A percentile compares a stretch with the other conserved stretches of the same genome.
phyloP scores from a whole-genome alignment of 768 basidiomycete genomes.

The Pleurotus salmoneostramineus region DNA sequence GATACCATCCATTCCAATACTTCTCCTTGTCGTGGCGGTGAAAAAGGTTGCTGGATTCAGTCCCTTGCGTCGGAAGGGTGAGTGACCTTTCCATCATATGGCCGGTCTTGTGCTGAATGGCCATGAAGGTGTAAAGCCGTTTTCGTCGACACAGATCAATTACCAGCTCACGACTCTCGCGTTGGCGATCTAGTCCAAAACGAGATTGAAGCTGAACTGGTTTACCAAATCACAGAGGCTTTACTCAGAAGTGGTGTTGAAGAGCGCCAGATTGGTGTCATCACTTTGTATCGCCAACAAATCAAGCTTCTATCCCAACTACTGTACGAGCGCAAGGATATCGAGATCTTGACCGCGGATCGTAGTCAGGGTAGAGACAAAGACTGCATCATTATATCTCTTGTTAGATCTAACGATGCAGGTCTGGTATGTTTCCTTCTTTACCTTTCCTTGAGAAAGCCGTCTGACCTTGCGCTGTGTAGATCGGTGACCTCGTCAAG shows the following conservation, averaged over 20 bases:
- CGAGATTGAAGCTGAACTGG: slow-evolving; percentile 67
- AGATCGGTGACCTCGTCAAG: slow-evolving; percentile 91
- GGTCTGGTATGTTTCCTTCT: slow-evolving; percentile 54
- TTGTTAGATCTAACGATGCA: slow-evolving; percentile 83
- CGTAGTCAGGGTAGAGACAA: slow-evolving; percentile 95
- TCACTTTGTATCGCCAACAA: slow-evolving; percentile 93
- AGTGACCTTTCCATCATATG: slow-evolving; percentile 14
- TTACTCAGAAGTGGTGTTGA: slow-evolving; percentile 62
- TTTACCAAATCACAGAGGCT: slow-evolving; percentile 63
- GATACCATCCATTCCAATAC: slow-evolving; percentile 33
- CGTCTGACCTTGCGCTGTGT: not conserved
- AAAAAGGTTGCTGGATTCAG: slow-evolving; percentile 65
- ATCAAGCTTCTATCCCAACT: slow-evolving; percentile 81
- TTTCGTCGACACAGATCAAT: slow-evolving; percentile 88
- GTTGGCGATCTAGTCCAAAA: slow-evolving; percentile 92
- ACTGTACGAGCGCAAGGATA: slow-evolving; percentile 45
- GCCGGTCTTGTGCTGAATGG: slow-evolving; percentile 1
- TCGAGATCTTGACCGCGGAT: slow-evolving; percentile 92
- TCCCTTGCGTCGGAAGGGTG: slow-evolving; percentile 62
- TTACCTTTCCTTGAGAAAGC: no score
- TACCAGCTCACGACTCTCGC: slow-evolving; percentile 77
- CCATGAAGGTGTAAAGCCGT: slow-evolving; percentile 71
- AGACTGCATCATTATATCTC: slow-evolving; percentile 88
- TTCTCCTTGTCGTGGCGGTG: slow-evolving; percentile 23
- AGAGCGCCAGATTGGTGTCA: slow-evolving; percentile 75